phyloP scores from a whole-genome alignment of 805 yeast genomes.

The Metschnikowia henanensis region DNA sequence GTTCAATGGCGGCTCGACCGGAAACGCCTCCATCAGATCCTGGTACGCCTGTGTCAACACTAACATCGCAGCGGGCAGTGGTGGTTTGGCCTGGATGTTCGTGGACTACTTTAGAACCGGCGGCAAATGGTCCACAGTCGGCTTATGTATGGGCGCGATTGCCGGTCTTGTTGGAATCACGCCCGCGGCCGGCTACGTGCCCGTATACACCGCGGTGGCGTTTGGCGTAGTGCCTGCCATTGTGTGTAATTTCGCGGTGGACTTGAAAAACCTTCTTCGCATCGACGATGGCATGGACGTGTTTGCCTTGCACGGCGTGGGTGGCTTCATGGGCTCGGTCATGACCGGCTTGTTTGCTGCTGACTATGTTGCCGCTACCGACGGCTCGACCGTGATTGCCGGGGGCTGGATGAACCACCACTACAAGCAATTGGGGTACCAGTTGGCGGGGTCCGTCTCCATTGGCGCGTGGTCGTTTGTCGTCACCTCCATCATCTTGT shows the following conservation, averaged over 20 bases:
- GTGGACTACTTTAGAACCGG: constrained; percentile 86
- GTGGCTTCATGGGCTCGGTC: constrained; percentile 82
- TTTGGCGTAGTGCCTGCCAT: constrained; percentile 25
- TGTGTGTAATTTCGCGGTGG: constrained; percentile 84
- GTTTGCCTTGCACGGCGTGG: constrained; percentile 91
- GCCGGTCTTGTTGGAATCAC: constrained; percentile 95
- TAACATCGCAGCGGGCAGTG: constrained; percentile 89
- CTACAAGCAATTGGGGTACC: constrained; percentile 83
- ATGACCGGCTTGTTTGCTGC: constrained; percentile 93
- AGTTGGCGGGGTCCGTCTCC: constrained; percentile 74
- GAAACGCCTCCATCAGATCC: constrained; percentile 89
- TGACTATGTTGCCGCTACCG: constrained; percentile 82
- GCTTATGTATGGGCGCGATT: constrained; percentile 91
- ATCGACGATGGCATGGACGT: constrained; percentile 97
- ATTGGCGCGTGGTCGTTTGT: constrained; percentile 74
- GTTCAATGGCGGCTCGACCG: constrained; percentile 98
- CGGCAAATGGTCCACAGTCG: constrained; percentile 89
- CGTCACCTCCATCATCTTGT: constrained; percentile 67
- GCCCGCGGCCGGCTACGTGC: constrained; percentile 96
- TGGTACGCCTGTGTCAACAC: constrained; percentile 94
- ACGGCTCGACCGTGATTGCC: constrained; percentile 60
- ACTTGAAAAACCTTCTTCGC: constrained; percentile 64
- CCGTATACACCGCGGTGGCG: constrained; percentile 56
- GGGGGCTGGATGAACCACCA: constrained; percentile 93
- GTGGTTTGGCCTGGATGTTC: constrained; percentile 93